phyloP scores from a whole-genome alignment of 129 eudicot genomes.

The Pulicaria dysenterica region DNA sequence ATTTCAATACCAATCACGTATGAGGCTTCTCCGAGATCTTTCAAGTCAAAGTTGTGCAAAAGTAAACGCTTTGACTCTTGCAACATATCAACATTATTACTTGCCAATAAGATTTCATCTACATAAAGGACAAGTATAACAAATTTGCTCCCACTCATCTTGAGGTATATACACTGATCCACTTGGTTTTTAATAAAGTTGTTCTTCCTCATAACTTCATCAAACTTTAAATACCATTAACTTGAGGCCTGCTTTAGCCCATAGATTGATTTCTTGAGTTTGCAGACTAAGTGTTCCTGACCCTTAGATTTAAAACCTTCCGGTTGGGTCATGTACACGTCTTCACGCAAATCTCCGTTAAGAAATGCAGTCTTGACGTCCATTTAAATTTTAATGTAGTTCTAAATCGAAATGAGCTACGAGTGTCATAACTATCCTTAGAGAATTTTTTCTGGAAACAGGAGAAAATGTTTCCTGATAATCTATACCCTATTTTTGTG shows the following conservation, averaged over 20 bases:
- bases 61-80: not conserved
- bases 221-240: not conserved
- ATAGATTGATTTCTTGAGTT: not conserved
- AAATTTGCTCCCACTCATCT: not conserved
- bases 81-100: not conserved
- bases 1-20: no score
- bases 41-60: not conserved
- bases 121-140: not conserved
- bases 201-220: not conserved
- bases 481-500: not conserved
- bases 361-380: not conserved
- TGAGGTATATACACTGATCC: conserved; percentile 3
- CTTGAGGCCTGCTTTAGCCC: not conserved
- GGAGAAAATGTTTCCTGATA: not conserved
- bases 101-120: not conserved
- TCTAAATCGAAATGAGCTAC: not conserved
- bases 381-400: conserved; percentile 1
- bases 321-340: not conserved
- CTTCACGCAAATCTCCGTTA: not conserved
- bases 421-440: not conserved
- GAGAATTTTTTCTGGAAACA: not conserved
- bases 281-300: not conserved
- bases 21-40: not conserved
- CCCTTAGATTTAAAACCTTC: not conserved
- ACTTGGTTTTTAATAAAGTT: not conserved